Base-by-base conservation (phyloP, 2,329 filamentous ascomycete genomes). In the Tolypocladium endophyticum region DNA sequence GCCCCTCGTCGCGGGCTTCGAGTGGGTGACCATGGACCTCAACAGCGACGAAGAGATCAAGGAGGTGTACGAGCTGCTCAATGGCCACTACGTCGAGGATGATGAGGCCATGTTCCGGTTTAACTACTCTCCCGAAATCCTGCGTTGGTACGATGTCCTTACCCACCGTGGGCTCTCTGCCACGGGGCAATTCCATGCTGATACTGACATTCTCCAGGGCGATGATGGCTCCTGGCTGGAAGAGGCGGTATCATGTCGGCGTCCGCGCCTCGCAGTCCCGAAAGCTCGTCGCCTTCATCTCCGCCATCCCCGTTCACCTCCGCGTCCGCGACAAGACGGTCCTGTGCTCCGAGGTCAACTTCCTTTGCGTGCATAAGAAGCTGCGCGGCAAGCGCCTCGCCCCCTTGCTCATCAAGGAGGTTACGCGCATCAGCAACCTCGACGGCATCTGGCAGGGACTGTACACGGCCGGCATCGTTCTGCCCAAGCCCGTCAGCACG, bases 291-390 rank as follows among this genome's bases (percentile, higher is more conserved):
- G 94, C 92, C 59, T 97, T 96, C 74, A 97, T 99, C 71, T 95
- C 92, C 47, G 94, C 92, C 66, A 90, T 97, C 54, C 94, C 94
- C 1, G 87, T 94, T 61, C 83, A 87, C 64, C 79, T 99, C 60
- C 87, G 88, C 58, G 87, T 99, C 52, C 89, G 92, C 64, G 80
- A 88, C 61, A 89, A 89, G 61, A 77, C 83, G 60, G 76, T 99
- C 61, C 84, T 86, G 63, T 87, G 89, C 66, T 92, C 90, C 56
- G 94, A 99, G 74, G 94, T 99, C 76, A 99, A 99, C 79, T 99
- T 97, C 76, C 87, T 99, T 65, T 96, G 92, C 70, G 88, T 99
- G 59, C 94, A 99, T 81, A 97, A 97, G 81, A 97, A 97, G 77
- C 85, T 99, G 38, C 90, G 94, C 57, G 86, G 89, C 60, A 97